Base-by-base conservation (phyloP, 2,329 filamentous ascomycete species). In the Fusarium chlamydosporum region DNA sequence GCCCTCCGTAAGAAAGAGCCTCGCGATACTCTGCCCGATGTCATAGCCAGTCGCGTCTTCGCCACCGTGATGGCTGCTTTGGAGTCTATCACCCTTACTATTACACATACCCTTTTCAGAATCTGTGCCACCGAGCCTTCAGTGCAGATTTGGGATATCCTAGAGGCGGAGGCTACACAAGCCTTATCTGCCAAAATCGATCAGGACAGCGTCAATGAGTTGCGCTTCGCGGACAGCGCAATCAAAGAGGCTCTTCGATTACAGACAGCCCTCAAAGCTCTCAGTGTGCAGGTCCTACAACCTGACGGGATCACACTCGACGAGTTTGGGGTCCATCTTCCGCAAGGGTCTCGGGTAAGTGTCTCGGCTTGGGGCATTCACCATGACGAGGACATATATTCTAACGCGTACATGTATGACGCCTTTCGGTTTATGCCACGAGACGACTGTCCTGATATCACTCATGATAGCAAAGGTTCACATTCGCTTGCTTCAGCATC, bases 231-330 rank as follows among this genome's bases (percentile, higher is more conserved):
- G 7, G 60, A 53, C n/a, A 58, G 40, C 1, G 31, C 61, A 1
- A 31, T 59, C 20, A 65, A 65, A 10, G 27, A 65, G 38, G 31
- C 40, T 20, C 41, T 48, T 12, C 16, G n/a, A 10, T 26, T 65
- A 0, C 18, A 59, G 0, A 40, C 41, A 0, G 46, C 53, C 4
- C 46, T 65, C n/a, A 40, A 65, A 6, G 45, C 60, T 0, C 53
- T 65, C 0, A 47, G 40, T 2, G 45, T 48, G 0, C 53, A 59
- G 2, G 53, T 53, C 11, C 59, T 65, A 41, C 27, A 46, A 0
- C 4, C 37, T 11, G 12, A 4, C 0, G 61, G 61, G 1, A 3
- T 33, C 0, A 11, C 6, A 7, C n/a, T 53, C 0, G n/a, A 43
- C 0, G 20, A 18, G 1, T 12, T n/a, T 6, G 27, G 29, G 0